A percentile compares a stretch with the other conserved stretches of the same genome.
Evolutionary conservation across 805 yeast genomes (phyloP).

Genomic region (Cyberlindnera xylosilytica): DNA sequence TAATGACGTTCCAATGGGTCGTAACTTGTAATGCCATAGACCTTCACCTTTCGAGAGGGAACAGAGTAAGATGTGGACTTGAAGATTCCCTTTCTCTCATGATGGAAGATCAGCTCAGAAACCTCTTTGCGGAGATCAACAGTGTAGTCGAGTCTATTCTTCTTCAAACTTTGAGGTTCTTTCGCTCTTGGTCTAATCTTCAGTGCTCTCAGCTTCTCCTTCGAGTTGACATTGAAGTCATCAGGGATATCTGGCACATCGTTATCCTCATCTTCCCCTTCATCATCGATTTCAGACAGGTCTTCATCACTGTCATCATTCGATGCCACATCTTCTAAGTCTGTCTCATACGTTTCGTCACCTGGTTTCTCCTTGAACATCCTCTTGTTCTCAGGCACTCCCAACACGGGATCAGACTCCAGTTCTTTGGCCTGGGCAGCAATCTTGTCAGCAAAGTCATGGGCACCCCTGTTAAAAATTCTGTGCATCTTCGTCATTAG

Average conservation of each 20-base stretch:
- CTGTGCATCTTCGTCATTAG: background rate
- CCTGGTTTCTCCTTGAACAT: background rate
- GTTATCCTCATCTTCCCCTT: background rate
- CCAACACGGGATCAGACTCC: too few relatives aligned
- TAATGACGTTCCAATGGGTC: background rate
- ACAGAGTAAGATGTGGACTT: background rate
- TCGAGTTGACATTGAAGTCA: background rate
- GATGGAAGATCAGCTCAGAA: background rate
- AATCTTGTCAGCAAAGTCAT: background rate
- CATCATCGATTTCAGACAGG: too few relatives aligned
- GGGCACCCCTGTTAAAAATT: too few relatives aligned
- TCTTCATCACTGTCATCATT: too few relatives aligned
- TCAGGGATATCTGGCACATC: background rate
- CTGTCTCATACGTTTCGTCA: background rate
- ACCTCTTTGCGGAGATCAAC: background rate
- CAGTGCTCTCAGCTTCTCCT: background rate
- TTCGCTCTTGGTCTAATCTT: background rate
- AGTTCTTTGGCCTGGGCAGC: background rate
- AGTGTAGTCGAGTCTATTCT: background rate
- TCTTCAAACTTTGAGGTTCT: background rate
- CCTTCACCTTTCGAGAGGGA: background rate
- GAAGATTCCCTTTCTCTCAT: background rate
- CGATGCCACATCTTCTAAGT: background rate
- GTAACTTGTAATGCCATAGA: background rate
- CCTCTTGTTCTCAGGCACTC: background rate